Evolutionary conservation across 768 basidiomycete species (phyloP).

Genomic region (Psilocybe cyanescens): DNA sequence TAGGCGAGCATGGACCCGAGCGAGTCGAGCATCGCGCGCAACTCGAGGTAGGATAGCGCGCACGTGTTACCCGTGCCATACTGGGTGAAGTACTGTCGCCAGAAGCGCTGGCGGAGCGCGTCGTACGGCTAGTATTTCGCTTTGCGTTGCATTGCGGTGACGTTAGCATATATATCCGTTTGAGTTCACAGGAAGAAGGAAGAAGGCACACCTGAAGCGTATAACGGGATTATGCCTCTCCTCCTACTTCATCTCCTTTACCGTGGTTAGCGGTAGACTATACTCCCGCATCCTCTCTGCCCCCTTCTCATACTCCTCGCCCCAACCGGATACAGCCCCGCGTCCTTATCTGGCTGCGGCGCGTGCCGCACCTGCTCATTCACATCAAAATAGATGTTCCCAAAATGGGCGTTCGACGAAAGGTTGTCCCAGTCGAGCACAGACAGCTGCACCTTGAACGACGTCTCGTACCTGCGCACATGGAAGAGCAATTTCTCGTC

Average conservation of each 20-base stretch:
- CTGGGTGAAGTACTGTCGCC: slow-evolving; percentile 85
- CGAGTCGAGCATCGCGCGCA: slow-evolving; percentile 88
- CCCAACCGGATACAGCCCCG: slow-evolving; percentile 57
- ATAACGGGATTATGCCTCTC: slow-evolving; percentile 54
- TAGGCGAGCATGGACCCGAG: slow-evolving; percentile 89
- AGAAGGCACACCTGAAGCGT: slow-evolving; percentile 56
- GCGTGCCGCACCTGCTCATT: slow-evolving; percentile 68
- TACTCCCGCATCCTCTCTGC: slow-evolving; percentile 65
- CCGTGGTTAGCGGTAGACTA: no score
- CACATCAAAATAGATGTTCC: slow-evolving; percentile 76
- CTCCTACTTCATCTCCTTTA: no score
- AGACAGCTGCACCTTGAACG: slow-evolving; percentile 77
- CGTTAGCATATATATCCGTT: neutral
- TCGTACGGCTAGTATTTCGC: slow-evolving; percentile 97
- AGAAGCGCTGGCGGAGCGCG: slow-evolving; percentile 87
- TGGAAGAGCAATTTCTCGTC: slow-evolving; percentile 97
- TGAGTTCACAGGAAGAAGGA: neutral
- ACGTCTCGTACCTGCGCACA: slow-evolving; percentile 83
- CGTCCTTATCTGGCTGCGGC: slow-evolving; percentile 63
- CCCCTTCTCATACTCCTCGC: slow-evolving; percentile 68
- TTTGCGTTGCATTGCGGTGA: slow-evolving; percentile 34
- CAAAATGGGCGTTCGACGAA: slow-evolving; percentile 86
- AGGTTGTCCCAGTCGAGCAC: slow-evolving; percentile 98
- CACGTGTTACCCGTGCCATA: slow-evolving; percentile 87
- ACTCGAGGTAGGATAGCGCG: no score